Conservation (phyloP, 75 land plant species). For the Ceratopteris richardii region DNA sequence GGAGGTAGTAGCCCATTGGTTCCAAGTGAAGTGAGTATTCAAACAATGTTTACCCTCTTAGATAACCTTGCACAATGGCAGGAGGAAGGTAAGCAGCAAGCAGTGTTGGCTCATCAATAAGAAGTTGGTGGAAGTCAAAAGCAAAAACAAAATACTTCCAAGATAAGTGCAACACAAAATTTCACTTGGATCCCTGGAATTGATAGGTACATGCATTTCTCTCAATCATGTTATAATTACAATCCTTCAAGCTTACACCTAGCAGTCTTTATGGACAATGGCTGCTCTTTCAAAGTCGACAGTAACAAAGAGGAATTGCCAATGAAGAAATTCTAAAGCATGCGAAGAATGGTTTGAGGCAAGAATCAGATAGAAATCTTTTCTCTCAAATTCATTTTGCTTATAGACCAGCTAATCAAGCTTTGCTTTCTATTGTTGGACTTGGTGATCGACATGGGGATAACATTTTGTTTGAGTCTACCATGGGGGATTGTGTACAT, state of each 20-base stretch:
- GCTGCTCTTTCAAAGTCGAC: conserved; percentile 98
- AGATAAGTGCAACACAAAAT: no score
- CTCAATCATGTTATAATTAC: conserved; percentile 78
- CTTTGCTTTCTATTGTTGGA: conserved; percentile 94
- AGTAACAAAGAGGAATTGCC: conserved; percentile 82
- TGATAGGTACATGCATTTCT: no score
- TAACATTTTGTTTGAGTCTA: conserved; percentile 96
- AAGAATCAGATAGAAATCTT: conserved; percentile 38
- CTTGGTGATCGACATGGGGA: conserved; percentile 98
- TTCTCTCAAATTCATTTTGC: conserved; percentile 66
- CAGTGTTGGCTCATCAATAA: no score
- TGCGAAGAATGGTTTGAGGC: conserved; percentile 56
- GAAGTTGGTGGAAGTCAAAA: no score
- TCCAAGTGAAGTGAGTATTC: no score
- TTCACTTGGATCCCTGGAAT: no score
- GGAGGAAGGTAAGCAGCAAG: no score
- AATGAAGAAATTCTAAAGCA: conserved; percentile 89
- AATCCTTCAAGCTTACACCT: conserved; percentile 82
- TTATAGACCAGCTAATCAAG: conserved; percentile 80
- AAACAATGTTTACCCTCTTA: no score
- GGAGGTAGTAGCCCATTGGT: no score
- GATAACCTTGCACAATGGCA: no score
- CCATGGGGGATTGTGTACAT: conserved; percentile 97
- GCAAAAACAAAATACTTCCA: no score
- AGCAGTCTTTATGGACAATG: conserved; percentile 99